phyloP scores from a whole-genome alignment of 1,284 basidiomycete species.

The Marasmius oreades region DNA sequence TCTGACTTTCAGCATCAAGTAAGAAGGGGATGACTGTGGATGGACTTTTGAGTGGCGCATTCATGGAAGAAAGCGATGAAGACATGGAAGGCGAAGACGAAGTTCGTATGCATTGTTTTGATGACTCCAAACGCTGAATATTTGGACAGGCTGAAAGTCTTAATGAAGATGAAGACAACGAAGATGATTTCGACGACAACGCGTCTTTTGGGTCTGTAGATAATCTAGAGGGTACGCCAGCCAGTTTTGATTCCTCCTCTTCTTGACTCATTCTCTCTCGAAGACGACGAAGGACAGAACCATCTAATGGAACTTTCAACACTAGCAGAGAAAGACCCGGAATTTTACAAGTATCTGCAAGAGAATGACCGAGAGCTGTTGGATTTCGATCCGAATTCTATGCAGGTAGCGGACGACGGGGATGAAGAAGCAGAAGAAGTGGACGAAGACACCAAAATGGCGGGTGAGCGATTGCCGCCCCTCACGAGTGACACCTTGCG shows the following conservation, averaged over 20 bases:
- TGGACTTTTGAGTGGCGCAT: conserved; percentile 75
- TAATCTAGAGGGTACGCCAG: conserved; percentile 60
- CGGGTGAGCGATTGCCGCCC: conserved; percentile 48
- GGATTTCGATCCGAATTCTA: conserved; percentile 58
- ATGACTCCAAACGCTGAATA: not conserved
- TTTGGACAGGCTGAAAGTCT: conserved; percentile 32
- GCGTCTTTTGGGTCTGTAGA: conserved; percentile 76
- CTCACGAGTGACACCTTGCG: conserved; percentile 77
- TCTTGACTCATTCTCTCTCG: not conserved
- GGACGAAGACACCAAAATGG: conserved; percentile 40
- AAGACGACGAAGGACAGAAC: conserved; percentile 59
- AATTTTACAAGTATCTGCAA: conserved; percentile 97
- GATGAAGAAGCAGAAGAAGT: conserved; percentile 35
- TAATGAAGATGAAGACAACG: conserved; percentile 45
- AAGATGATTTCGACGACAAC: conserved; percentile 54
- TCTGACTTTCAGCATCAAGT: conserved; percentile 22
- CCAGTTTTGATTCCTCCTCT: not conserved
- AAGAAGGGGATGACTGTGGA: conserved; percentile 69
- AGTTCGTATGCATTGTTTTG: conserved; percentile 15
- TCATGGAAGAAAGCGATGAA: conserved; percentile 64
- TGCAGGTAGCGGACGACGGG: conserved; percentile 31
- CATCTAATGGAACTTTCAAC: conserved; percentile 86
- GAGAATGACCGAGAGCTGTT: conserved; percentile 93
- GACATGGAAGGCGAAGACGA: conserved; percentile 36
- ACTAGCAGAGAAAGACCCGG: conserved; percentile 93